Conservation (phyloP, 2,329 filamentous ascomycete species). For the Cladosporium austrohemisphaericum region DNA sequence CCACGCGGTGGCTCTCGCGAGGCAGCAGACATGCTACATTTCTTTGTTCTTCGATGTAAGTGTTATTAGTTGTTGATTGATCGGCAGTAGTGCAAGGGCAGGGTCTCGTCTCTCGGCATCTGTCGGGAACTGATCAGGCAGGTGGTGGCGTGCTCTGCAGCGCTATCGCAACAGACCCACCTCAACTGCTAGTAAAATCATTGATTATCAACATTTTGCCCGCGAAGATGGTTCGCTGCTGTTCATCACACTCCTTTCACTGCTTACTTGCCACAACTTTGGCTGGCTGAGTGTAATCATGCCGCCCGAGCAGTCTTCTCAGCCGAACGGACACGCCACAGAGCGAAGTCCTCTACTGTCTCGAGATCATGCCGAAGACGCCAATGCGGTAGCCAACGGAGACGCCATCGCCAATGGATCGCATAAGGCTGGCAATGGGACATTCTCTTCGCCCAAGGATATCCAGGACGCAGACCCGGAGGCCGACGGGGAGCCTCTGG, state of each 20-base stretch:
- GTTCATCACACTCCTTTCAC: background rate
- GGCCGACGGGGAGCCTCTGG: slow-evolving; percentile 32
- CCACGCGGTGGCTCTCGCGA: slow-evolving; percentile 5
- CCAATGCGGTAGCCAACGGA: background rate
- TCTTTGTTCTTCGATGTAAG: slow-evolving; percentile 6
- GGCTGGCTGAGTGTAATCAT: background rate
- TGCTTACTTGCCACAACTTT: background rate
- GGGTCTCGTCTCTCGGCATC: slow-evolving; percentile 7
- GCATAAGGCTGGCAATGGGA: background rate
- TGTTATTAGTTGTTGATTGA: background rate
- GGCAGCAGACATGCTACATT: slow-evolving; percentile 14
- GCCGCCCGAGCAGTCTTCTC: background rate
- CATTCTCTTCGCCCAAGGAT: background rate
- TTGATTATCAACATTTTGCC: background rate
- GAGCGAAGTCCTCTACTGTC: slow-evolving; percentile 9
- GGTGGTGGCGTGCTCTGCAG: slow-evolving; percentile 7
- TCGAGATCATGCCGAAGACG: background rate
- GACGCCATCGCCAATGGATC: background rate
- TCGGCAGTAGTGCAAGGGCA: background rate
- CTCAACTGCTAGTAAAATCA: background rate
- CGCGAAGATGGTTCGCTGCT: background rate
- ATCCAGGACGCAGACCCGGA: slow-evolving; percentile 10
- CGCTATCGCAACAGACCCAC: slow-evolving; percentile 9
- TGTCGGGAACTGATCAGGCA: slow-evolving; percentile 1
- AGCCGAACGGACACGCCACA: background rate